Base-by-base conservation (phyloP, 306 rosid species). In the Dalbergia cultrata region DNA sequence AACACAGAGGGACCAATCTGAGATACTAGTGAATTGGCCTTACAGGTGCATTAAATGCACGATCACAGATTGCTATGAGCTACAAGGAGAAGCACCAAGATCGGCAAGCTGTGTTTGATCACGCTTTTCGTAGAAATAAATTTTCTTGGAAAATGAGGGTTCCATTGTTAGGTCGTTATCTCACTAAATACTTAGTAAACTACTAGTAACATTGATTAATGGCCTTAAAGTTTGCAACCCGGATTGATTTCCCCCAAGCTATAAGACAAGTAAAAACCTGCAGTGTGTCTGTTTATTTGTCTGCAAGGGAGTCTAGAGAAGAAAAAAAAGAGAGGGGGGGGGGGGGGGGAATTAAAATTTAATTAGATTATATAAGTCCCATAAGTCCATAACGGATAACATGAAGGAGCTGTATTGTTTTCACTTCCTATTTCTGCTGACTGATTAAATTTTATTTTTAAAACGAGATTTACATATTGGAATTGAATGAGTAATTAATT, bases 221-320 rank as follows among this genome's bases (percentile, higher is more conserved):
- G 17, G 56, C 67, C 84, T 79, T 74, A 73, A 87, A 87, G 78
- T 86, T 80, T 80, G 87, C 69, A 62, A 70, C 47, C 78, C 44
- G 13, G 68, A 50, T 87, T 85, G 76, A 11, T 74, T 76, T 84
- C 70, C 80, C 84, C 87, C 6, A 74, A 7, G 83, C 70, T 81
- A 76, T 71, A 75, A 26, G 89, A 87, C 88, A 87, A 80, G 76
- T 58, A 33, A 58, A 66, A 85, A 66, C 93, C 90, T 82, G 88
- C 78, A 58, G 88, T 34, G 81, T 92, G 88, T 92, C 78, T 83
- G 90, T 90, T 82, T 75, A 66, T 66, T 81, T 87, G 91, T 89
- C 89, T 62, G 44, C 41, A 22, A 41, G 69, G 5, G n/a, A 2
- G 3, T 54, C 8, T 9, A 17, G 49, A 54, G 26, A 39, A 17